Evolutionary conservation across 208 protist species (phyloP).

Genomic region (Willaertia magna): DNA sequence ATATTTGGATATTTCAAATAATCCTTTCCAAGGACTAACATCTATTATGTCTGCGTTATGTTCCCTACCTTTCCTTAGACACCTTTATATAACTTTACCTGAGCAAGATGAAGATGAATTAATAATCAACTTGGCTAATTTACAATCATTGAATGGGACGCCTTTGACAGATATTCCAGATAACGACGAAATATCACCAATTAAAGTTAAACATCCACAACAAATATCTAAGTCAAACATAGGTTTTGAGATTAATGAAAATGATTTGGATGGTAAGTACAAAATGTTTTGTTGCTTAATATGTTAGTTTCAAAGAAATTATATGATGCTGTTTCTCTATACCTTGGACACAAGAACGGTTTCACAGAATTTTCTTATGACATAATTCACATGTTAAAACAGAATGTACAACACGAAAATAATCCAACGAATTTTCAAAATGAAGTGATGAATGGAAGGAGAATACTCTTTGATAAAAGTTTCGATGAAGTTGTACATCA

Average conservation of each 20-base stretch:
- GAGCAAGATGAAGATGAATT: conserved; percentile 54
- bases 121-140: conserved; percentile 41
- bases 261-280: neutral
- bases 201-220: neutral
- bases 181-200: neutral
- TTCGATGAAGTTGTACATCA: neutral
- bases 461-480: neutral
- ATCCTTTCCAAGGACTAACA: neutral
- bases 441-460: neutral
- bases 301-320: neutral
- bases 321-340: neutral
- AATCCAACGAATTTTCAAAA: neutral
- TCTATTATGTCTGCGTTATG: conserved; percentile 30
- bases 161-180: conserved; percentile 14
- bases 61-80: conserved; percentile 34
- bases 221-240: no score
- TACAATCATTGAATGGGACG: conserved; percentile 49
- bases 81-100: conserved; percentile 44
- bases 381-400: neutral
- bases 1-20: neutral
- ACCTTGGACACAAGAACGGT: neutral
- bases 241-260: neutral
- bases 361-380: neutral
- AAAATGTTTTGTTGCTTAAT: neutral
- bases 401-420: neutral